Percentiles rank a stretch among this genome's conserved stretches.
Conservation (phyloP, 2,329 filamentous ascomycete species). For the Aspergillus oerlinghausenensis region DNA sequence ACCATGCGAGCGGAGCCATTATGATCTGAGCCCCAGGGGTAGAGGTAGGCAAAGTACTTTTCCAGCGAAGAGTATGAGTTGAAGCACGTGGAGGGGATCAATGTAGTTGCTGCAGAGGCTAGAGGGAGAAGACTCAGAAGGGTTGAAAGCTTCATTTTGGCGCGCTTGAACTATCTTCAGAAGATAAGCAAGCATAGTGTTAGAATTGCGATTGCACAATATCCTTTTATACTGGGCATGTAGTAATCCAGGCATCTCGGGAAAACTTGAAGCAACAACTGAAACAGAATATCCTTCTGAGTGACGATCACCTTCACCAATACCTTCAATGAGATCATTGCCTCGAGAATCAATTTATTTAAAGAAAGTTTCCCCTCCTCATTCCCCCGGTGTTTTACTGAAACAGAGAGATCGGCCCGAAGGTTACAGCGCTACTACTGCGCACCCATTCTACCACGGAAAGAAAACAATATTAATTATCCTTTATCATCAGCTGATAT, state of each 20-base stretch:
- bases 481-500: neutral
- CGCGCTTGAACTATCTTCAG: neutral
- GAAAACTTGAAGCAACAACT: neutral
- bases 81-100: conserved; percentile 25
- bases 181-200: neutral
- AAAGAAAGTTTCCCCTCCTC: too few relatives aligned
- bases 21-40: conserved; percentile 56
- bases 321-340: neutral
- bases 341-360: too few relatives aligned
- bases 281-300: neutral
- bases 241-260: too few relatives aligned
- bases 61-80: conserved; percentile 28
- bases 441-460: too few relatives aligned
- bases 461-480: neutral
- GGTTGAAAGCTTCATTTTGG: neutral
- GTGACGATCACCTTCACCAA: neutral
- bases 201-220: too few relatives aligned
- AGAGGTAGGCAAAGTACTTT: conserved; percentile 49
- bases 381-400: too few relatives aligned
- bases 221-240: too few relatives aligned
- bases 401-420: neutral
- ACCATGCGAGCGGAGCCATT: conserved; percentile 56
- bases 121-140: conserved; percentile 5
- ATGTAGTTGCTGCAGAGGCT: conserved; percentile 12
- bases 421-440: too few relatives aligned